Evolutionary conservation across 2,329 filamentous ascomycete species (phyloP), one percentile per base, ranked within the genome.

Genomic region (Elsinoe ampelina): DNA sequence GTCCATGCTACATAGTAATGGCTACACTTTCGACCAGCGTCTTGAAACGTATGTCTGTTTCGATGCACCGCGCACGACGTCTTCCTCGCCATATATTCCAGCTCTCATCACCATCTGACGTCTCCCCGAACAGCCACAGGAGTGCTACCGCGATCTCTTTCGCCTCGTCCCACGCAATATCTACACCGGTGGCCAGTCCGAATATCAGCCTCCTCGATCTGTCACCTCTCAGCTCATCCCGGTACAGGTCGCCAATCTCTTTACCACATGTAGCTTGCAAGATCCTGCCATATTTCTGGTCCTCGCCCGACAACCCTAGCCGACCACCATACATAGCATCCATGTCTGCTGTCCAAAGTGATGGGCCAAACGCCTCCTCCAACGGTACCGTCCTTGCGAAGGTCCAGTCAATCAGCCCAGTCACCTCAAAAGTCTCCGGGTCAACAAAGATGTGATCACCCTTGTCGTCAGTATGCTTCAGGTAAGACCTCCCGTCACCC

Each of bases 381-480:
- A 30, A 13, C 15, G 51, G 51, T 7, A 55, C 35, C 8, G 35
- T 30, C 35, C 51, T 41, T 10, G 54, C 54, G 22, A 56, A 56
- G 13, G 39, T 48, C 73, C 73, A 78, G 59, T 79, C 75, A 55
- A 78, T 73, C 22, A 79, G 73, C 1, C 73, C 74, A 5, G 71
- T 77, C 30, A 79, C 71, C 57, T 76, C 73, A 58, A 68, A 75
- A 8, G 75, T 52, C 3, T 74, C 67, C 11, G 43, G 43, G 57
- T 79, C 72, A 2, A 72, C 71, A 1, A 79, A 64, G 12, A 79
- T 71, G 48, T 78, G 74, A 55, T 77, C 73, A 2, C 73, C 75
- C 61, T 77, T 79, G 59, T 78, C 74, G 57, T 76, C 71, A 13
- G 67, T 63, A 61, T 76, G 70, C 60, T 75, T 77, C 11, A 79